Evolutionary conservation across 768 basidiomycete genomes (phyloP).

Genomic region (Dioszegia aurantiaca): DNA sequence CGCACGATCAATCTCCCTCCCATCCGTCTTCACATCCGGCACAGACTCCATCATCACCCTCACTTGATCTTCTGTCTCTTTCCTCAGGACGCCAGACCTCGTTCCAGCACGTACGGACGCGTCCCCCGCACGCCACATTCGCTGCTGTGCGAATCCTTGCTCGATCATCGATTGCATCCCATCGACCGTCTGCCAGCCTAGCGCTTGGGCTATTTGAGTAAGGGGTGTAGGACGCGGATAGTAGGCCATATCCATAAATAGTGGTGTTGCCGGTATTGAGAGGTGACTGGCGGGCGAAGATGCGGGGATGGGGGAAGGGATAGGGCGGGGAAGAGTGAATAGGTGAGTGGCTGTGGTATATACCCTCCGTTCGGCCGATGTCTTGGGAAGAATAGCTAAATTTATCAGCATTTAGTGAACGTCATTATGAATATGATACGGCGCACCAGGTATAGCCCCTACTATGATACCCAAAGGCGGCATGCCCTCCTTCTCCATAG

Average conservation of each 20-base stretch:
- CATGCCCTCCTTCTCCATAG: background rate
- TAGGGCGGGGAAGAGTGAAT: background rate
- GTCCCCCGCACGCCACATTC: constrained; percentile 12
- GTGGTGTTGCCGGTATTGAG: background rate
- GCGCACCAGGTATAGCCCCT: constrained; percentile 11
- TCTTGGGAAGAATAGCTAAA: constrained; percentile 4
- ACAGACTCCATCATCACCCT: background rate
- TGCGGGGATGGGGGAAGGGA: background rate
- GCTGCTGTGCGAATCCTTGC: constrained; percentile 14
- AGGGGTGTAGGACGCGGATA: constrained; percentile 14
- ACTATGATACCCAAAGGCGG: constrained; percentile 1
- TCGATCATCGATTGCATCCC: constrained; percentile 17
- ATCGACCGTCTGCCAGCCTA: constrained; percentile 11
- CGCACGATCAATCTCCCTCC: constrained; percentile 14
- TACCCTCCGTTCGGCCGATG: constrained; percentile 1
- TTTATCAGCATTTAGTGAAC: background rate
- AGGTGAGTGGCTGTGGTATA: constrained; percentile 12
- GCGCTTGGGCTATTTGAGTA: constrained; percentile 7
- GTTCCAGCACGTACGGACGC: constrained; percentile 5
- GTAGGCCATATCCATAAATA: constrained; percentile 16
- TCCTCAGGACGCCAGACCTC: background rate
- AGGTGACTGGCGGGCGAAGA: background rate
- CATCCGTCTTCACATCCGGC: background rate
- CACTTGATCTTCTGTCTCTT: constrained; percentile 2
- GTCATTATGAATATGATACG: background rate